Base-by-base conservation (phyloP, 202 grass and related monocot genomes). In the Saccharum hybrid region DNA sequence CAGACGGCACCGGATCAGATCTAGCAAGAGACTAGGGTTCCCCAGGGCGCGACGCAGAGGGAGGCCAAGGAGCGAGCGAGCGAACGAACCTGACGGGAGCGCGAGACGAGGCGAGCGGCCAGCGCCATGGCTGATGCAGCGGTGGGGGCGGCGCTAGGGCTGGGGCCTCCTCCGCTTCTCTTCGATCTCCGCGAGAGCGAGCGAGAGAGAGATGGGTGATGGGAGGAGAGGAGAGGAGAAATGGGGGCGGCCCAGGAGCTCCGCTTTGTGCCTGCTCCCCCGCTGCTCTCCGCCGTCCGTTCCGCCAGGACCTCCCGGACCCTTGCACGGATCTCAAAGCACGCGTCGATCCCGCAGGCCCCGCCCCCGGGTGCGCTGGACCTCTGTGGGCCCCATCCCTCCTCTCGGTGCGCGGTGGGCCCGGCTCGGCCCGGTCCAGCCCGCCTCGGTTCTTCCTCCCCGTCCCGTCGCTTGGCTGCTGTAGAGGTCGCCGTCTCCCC, bases 91-190 rank as follows among this genome's bases (percentile, higher is more conserved):
- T 95, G 96, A 6, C 92, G 87, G 23, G 92, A 93, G 78, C 92
- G 85, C 81, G 87, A 93, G 52, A 90, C 83, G 59, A 98, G 66
- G 76, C 95, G 95, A 73, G 87, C 81, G 71, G 87, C 88, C 85
- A 98, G 49, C 87, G 96, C 92, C 96, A 98, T 95, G 81, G 77
- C 72, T 31, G 86, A 72, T 12, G 64, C 12, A 28, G 71, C 67
- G 66, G 64, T 15, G 64, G 42, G 43, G 16, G 49, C 72, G 61
- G 46, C 41, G 76, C 76, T 85, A 77, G 87, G 64, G 34, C 66
- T 54, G 63, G 16, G 10, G 68, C 22, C 70, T 81, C 65, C 71
- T 76, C 56, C 77, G 57, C 65, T 76, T 76, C 77, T 64, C 69
- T 72, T 48, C 82, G 82, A 88, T 84, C 82, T 88, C 87, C 43